Base-by-base conservation (phyloP, 345 rosid genomes). In the Citrus reticulata region DNA sequence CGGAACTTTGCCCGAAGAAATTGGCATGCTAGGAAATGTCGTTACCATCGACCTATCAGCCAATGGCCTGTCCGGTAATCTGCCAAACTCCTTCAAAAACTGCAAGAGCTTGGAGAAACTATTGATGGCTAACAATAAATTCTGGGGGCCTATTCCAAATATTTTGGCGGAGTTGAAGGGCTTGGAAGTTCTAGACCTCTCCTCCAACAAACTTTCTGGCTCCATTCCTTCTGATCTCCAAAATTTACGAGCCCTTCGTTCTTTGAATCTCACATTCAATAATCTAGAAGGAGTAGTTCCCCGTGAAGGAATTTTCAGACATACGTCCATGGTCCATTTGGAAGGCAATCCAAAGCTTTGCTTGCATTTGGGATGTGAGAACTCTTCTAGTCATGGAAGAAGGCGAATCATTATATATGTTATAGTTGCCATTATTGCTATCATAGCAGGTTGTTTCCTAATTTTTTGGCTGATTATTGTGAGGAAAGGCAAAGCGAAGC, bases 51-150 rank as follows among this genome's bases (percentile, higher is more conserved):
- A 90, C 75, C 70, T 89, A 5, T 86, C 92, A 6, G 57, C 70
- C 68, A 90, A 89, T 77, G 57, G 34, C 4, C 81, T 90, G 4
- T 84, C 85, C 10, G 83, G 92, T 37, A 74, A 77, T 61, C 78
- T 90, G 70, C 90, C 92, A 5, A 71, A 64, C 49, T 73, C 88
- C 4, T 82, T 90, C 71, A 9, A 65, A 78, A 60, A 51, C 61
- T 90, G 87, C 62, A 80, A 78, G 71, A 90, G 91, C 63, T 79
- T 90, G 89, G 92, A 89, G 77, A 68, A 77, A 58, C 76, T 90
- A 17, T 76, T 49, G 81, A 76, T 90, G 87, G 81, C 81, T 10
- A 65, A 58, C 10, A 90, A 90, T 77, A 19, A 46, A 27, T 72
- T 90, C 5, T 72, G 77, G 1, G 92, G 93, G 2, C 74, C 79